Evolutionary conservation across 2,329 filamentous ascomycete species (phyloP).

Genomic region (Colletotrichum eleusines): DNA sequence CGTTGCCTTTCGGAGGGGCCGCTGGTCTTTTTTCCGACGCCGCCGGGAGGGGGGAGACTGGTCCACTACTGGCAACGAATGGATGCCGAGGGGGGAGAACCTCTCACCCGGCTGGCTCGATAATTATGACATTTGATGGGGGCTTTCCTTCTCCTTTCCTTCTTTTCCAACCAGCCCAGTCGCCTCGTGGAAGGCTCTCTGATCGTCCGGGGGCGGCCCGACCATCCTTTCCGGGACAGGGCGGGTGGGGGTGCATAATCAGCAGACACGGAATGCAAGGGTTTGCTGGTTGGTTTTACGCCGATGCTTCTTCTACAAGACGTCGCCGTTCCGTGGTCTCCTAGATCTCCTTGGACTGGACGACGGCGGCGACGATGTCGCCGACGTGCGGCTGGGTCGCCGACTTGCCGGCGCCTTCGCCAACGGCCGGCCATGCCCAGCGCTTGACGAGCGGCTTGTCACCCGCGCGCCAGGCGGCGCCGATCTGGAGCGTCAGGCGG

Average conservation of each 20-base stretch:
- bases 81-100: background rate
- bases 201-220: background rate
- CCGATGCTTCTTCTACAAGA: background rate
- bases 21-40: too few relatives aligned
- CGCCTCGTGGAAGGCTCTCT: background rate
- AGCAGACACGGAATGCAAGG: background rate
- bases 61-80: background rate
- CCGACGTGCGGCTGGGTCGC: slow-evolving; percentile 10
- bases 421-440: slow-evolving; percentile 50
- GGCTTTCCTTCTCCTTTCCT: background rate
- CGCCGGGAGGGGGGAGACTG: background rate
- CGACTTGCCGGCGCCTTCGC: background rate
- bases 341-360: slow-evolving; percentile 34
- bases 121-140: background rate
- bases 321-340: background rate
- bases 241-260: too few relatives aligned
- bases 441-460: slow-evolving; percentile 40
- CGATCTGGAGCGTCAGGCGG: slow-evolving; percentile 44
- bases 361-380: slow-evolving; percentile 36
- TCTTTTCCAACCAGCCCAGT: background rate
- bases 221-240: background rate
- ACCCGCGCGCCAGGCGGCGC: slow-evolving; percentile 40
- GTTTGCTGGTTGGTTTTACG: background rate
- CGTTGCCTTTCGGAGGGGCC: background rate
- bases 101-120: background rate